These are phyloP conservation scores for Vitellaria paradoxa DNA, from an alignment of 179 eudicot species.

Conservation along the genomic window DNA sequence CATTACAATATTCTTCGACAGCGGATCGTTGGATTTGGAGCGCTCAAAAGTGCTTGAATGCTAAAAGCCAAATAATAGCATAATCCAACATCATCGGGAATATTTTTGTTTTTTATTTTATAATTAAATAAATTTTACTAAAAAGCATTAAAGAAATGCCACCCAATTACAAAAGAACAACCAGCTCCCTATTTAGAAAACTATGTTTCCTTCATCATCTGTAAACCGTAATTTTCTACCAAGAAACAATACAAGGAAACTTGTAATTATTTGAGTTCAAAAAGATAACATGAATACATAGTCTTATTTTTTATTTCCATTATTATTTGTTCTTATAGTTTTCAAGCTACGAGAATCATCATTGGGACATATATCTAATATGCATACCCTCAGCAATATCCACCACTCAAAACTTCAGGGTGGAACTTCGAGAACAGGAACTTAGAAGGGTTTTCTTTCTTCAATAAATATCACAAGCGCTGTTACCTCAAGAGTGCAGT, in stretches of 20 bases:
- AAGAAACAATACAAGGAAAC: neutral
- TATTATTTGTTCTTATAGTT: neutral
- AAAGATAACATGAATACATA: neutral
- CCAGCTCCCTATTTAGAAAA: no score
- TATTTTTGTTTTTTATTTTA: no score
- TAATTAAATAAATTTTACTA: no score
- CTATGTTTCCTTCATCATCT: no score
- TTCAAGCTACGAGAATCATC: neutral
- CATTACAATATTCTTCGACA: slow-evolving; percentile 93
- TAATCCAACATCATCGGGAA: neutral
- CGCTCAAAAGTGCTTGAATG: slow-evolving; percentile 92
- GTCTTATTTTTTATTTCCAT: neutral
- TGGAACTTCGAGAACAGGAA: neutral
- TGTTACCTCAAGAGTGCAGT: slow-evolving; percentile 86
- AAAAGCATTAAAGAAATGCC: no score
- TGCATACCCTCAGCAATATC: neutral
- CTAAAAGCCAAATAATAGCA: slow-evolving; percentile 33
- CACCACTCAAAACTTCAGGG: neutral
- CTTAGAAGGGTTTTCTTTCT: no score
- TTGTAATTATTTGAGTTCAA: neutral
- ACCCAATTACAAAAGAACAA: no score
- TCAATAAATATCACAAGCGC: neutral
- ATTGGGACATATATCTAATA: neutral
- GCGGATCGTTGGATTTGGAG: slow-evolving; percentile 97
- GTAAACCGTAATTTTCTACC: no score